Evolutionary conservation across 352 stramenopile species (phyloP), one percentile per base, ranked within the genome.

Genomic region (Globisporangium alternatum): DNA sequence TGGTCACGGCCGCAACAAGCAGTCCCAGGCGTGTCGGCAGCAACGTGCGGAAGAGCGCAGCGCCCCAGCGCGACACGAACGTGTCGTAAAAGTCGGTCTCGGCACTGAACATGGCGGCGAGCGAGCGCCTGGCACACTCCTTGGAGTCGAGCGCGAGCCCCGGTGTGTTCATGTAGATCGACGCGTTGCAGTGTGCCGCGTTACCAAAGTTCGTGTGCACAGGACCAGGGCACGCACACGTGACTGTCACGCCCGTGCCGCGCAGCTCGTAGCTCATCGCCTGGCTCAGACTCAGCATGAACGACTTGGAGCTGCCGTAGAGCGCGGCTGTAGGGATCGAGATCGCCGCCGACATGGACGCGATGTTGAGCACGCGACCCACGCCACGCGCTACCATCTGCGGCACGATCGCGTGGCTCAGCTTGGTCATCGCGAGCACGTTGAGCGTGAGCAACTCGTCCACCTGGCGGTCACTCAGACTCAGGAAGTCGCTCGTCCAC

Each of bases 311-410:
- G 31, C 74, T 88, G 43, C 79, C 77, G 66, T 94, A 95, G 35
- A 93, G 59, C 13, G 78, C 76, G 17, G 78, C 77, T 5, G 67
- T 73, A 13, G 85, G 83, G n/a, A 85, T 85, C 8, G 86, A 65
- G 54, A 88, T 61, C 30, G 74, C 75, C 0, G 66, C 71, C 2
- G 80, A 75, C 35, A 94, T 78, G n/a, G 83, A 90, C 37, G 81
- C 80, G 17, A 96, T 77, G 59, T 94, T 93, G 31, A 96, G 67
- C 47, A 96, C 72, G 41, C 80, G 74, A 15, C 86, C 88, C 9
- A 74, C 55, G 8, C 81, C 72, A 25, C 88, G 77, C 61, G 71
- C 64, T 19, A 78, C 66, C 86, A 96, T 95, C 39, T 78, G 71
- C 25, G 83, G 78, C 7, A 90, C 48, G 31, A 96, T 72, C 15